phyloP scores from a whole-genome alignment of 1,284 basidiomycete species.

The Papiliotrema nemorosa region DNA sequence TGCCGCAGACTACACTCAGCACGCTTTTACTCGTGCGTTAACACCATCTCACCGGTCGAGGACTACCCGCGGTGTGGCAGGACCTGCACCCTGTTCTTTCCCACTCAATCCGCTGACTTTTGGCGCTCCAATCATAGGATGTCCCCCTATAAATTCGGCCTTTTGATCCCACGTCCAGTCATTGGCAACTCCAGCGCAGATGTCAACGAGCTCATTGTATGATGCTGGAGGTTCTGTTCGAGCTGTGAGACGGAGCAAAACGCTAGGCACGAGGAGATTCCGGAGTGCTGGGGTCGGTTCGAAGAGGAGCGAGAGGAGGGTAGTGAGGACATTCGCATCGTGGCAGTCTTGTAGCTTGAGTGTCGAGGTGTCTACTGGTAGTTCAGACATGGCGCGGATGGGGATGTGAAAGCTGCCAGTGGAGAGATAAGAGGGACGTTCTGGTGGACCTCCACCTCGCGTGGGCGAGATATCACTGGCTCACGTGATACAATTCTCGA shows the following conservation, averaged over 20 bases:
- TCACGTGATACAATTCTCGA: too few species aligned
- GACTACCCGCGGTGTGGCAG: conserved; percentile 34
- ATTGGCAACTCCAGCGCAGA: conserved; percentile 56
- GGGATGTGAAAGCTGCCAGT: too few species aligned
- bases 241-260: conserved; percentile 14
- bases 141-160: conserved; percentile 70
- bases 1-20: conserved; percentile 35
- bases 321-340: conserved; percentile 9
- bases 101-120: conserved; percentile 61
- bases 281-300: conserved; percentile 28
- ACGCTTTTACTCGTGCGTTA: too few species aligned
- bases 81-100: conserved; percentile 63
- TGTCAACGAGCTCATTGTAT: conserved; percentile 63
- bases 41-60: conserved; percentile 30
- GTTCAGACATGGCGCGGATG: not conserved
- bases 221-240: conserved; percentile 33
- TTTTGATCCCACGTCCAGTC: conserved; percentile 60
- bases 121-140: conserved; percentile 83
- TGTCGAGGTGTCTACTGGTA: not conserved
- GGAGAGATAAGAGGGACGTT: too few species aligned
- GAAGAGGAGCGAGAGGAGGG: conserved; percentile 29
- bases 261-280: conserved; percentile 27
- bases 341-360: not conserved
- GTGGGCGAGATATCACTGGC: too few species aligned
- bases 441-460: too few species aligned